Base-by-base conservation (phyloP, 108 stramenopile genomes). In the Skeletonema marinoi region DNA sequence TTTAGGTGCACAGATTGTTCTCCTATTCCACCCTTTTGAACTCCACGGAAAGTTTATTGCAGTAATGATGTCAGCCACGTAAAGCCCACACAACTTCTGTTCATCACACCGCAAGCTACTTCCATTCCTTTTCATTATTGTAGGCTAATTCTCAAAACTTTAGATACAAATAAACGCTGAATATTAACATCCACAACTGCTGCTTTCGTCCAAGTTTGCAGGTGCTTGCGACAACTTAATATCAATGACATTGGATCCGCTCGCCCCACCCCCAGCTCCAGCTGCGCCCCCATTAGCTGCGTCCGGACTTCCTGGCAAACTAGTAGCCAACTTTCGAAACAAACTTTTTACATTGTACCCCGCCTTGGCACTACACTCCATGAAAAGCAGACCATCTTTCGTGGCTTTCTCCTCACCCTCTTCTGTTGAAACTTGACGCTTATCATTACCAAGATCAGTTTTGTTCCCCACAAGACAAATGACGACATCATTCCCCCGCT, bases 381-480 rank as follows among this genome's bases (percentile, higher is more conserved):
- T 98, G 85, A 99, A 99, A 77, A 99, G 85, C 17, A 98, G 81
- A 12, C 91, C 94, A 74, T 98, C 97, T 75, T 93, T 89, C 42
- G 88, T 88, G 30, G 99, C 97, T 21, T 93, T 92, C 67, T 98
- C 97, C 73, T 98, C 97, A 32, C 98, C 99, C 77, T 99, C 99
- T 71, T 99, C 99, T 14, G 95, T 97, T 60, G 87, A 82, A 19
- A 98, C 94, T 86, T 98, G 96, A 75, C 99, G 88, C 78, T 97
- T 96, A 70, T 98, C 98, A 79, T 96, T 96, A 13, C 94, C 93
- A 29, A 98, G 84, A 81, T 99, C 99, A 14, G 98, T 99, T 88
- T 99, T 99, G 80, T 99, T 99, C 44, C 98, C 99, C 21, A 99
- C 99, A 13, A 99, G 76, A 77, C 98, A 97, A 87, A 99, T 94